A percentile compares a stretch with the other conserved stretches of the same genome.
phyloP scores from a whole-genome alignment of 306 rosid species.

The Cucumis cinereus region DNA sequence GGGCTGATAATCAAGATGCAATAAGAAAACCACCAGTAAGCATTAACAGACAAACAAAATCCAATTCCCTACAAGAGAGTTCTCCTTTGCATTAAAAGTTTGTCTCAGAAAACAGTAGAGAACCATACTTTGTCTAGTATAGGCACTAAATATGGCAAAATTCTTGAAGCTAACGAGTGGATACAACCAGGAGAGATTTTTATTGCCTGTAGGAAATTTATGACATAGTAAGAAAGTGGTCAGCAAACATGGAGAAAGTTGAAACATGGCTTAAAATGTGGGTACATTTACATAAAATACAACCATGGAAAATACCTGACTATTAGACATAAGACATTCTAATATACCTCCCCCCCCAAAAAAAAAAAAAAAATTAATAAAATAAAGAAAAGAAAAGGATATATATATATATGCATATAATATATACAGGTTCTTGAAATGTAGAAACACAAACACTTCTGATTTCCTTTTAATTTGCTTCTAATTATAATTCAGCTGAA shows the following conservation, averaged over 20 bases:
- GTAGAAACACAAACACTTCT: neutral
- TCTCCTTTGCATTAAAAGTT: neutral
- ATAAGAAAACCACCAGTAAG: neutral
- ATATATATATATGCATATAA: no score
- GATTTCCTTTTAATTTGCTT: neutral
- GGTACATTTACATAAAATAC: neutral
- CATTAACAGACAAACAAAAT: neutral
- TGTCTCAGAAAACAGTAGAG: neutral
- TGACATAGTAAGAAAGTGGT: conserved; percentile 2
- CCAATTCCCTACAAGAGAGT: neutral
- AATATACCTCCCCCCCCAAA: neutral
- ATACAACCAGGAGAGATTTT: conserved; percentile 73
- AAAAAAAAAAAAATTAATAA: neutral
- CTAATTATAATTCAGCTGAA: neutral
- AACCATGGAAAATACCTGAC: neutral
- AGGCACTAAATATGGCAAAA: conserved; percentile 59
- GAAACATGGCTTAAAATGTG: neutral
- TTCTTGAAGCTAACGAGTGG: conserved; percentile 62
- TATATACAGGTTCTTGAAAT: neutral
- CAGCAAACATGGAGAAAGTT: conserved; percentile 6
- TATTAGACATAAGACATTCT: neutral
- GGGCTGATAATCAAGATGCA: conserved; percentile 40
- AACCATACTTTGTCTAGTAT: conserved; percentile 49
- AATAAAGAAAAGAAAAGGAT: no score
- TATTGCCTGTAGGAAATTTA: conserved; percentile 46